A percentile compares a stretch with the other conserved stretches of the same genome.
Conservation (phyloP, 2,329 filamentous ascomycete genomes). For the Fusarium xyrophilum region DNA sequence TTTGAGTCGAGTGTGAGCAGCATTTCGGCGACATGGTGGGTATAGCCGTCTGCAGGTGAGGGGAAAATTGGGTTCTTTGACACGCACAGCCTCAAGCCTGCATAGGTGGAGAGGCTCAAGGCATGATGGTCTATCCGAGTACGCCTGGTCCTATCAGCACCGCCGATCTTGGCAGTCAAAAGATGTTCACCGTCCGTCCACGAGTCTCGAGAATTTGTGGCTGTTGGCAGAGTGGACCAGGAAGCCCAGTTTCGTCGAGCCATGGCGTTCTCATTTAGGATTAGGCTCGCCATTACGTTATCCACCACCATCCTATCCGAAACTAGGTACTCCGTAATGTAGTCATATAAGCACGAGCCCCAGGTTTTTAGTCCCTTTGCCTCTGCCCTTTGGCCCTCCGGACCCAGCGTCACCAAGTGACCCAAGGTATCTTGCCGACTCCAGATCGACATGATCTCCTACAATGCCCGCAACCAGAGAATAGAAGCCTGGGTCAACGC, state of each 20-base stretch:
- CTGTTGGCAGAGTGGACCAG: conserved; percentile 35
- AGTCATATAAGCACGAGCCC: conserved; percentile 38
- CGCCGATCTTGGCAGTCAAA: conserved; percentile 30
- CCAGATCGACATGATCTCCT: conserved; percentile 38
- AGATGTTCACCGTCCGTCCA: conserved; percentile 34
- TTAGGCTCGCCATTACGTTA: conserved; percentile 35
- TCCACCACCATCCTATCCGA: conserved; percentile 19
- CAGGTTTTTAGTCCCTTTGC: conserved; percentile 19
- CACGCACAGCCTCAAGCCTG: conserved; percentile 36
- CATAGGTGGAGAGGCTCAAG: conserved; percentile 29
- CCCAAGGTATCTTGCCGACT: conserved; percentile 27
- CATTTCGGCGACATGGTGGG: conserved; percentile 29
- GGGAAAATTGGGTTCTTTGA: conserved; percentile 18
- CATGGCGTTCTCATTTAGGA: conserved; percentile 29
- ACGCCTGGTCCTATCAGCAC: conserved; percentile 36
- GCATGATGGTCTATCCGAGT: conserved; percentile 17
- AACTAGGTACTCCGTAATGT: too few relatives aligned
- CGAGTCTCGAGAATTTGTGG: conserved; percentile 29
- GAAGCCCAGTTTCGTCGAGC: conserved; percentile 31
- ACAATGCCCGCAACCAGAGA: conserved; percentile 36
- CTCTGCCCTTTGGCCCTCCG: conserved; percentile 9
- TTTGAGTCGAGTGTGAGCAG: conserved; percentile 9
- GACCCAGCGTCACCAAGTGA: conserved; percentile 36
- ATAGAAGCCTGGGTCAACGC: conserved; percentile 39
- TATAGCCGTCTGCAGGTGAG: conserved; percentile 27